Base-by-base conservation (phyloP, 495 filamentous ascomycete genomes). In the Podospora anserina region DNA sequence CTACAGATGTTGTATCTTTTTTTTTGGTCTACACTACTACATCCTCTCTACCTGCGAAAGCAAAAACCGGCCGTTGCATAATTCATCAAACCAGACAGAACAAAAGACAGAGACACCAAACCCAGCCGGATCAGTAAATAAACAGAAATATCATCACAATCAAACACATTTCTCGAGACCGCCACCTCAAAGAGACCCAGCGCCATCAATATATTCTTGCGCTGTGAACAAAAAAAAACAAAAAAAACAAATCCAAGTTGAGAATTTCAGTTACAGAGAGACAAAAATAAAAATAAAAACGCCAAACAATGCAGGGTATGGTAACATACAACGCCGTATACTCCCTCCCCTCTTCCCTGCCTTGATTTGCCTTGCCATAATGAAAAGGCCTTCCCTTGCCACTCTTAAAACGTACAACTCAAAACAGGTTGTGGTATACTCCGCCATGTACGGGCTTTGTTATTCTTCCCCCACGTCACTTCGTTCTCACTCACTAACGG, bases 401-500 rank as follows among this genome's bases (percentile, higher is more conserved):
- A 19, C 27, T 49, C 39, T 49, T 49, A 49, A 11, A 49, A 49
- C 39, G 39, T 49, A 49, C 6, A 49, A 49, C 39, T 49, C 39
- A 49, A 49, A 49, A 49, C 39, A 49, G 39, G 39, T 32, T 32
- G 30, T 49, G 39, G 15, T 49, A 13, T 49, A 49, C 39, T 49
- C 39, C 39, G 39, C 13, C 39, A 49, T 49, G 7, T 49, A 49
- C 11, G 39, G 39, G 23, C 23, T 16, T 49, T 49, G 30, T 32
- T 32, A 32, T 49, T 49, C 15, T 49, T 49, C 15, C 7, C 39
- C 39, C 15, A 23, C 23, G 23, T 23, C 39, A 49, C 39, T 11
- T 13, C 30, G 15, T 39, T 61, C 39, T 75, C 63, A 81, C 56
- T 79, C 79, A 64, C 81, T 83, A 15, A 80, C 72, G 32, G 53